Evolutionary conservation across 2,329 filamentous ascomycete genomes (phyloP), one percentile per base, ranked within the genome.

Genomic region (Sphaerulina populicola): DNA sequence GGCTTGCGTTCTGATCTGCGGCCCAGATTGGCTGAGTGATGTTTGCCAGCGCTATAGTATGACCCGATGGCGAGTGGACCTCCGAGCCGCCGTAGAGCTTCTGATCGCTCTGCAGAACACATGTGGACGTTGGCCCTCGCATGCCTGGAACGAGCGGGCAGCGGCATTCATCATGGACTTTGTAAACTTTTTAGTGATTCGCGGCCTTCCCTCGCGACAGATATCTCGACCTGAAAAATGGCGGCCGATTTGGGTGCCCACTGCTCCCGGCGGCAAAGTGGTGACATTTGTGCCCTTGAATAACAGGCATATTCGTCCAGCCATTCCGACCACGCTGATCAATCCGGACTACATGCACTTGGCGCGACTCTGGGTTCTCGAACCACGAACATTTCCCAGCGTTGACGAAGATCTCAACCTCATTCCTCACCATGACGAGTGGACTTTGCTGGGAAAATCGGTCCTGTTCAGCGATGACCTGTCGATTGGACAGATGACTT

Each of bases 361-460:
- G 8, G 63, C 64, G 18, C 60, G 49, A 40, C 60, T 59, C 6
- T 73, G 71, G 71, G 61, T 72, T 1, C 51, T 72, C 10, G 66
- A 68, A 41, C 65, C 66, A 49, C 58, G n/a, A 62, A 21, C 48
- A 2, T 33, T 37, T 5, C 46, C 41, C 11, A 39, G 35, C 10
- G 36, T 43, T 15, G 37, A 55, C 8, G 27, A 51, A 12, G 43
- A 44, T 15, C 29, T 43, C 7, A 43, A 54, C 10, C 27, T 45
- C 14, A 45, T 53, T 5, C 48, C 42, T 33, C 29, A 48, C 23
- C 44, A 47, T 23, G 39, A 51, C 6, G 64, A 66, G 23, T 73
- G 71, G 71, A 70, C 66, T 1, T 35, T 72, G 27, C 58, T 67
- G 30, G 64, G 64, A 3, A 73, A 73, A 59, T 65, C 65, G 1